These are phyloP conservation scores for Schoenoplectus triqueter DNA, from an alignment of 202 grass and related monocot species.

Conservation along the genomic window DNA sequence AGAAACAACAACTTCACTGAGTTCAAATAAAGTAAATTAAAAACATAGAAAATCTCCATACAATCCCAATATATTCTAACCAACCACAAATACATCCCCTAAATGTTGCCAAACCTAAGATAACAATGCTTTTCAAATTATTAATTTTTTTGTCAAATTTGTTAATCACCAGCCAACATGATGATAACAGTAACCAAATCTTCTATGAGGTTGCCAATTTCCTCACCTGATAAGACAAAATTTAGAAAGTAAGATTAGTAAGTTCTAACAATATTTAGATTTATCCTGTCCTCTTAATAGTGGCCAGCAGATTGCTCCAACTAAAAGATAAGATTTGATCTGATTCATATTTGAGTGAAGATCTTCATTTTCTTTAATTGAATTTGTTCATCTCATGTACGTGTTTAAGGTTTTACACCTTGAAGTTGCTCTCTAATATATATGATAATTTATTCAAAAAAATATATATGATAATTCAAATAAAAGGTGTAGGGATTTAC, in stretches of 20 bases:
- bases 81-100: background rate
- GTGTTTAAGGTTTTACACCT: too few species aligned
- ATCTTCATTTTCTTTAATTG: too few species aligned
- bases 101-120: background rate
- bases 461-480: background rate
- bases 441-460: too few species aligned
- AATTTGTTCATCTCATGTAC: too few species aligned
- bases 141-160: background rate
- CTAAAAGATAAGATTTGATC: background rate
- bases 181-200: background rate
- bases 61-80: background rate
- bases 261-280: background rate
- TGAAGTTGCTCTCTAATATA: too few species aligned
- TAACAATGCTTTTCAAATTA: background rate
- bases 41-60: background rate
- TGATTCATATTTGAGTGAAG: background rate
- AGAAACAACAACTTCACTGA: background rate
- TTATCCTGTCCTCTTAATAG: background rate
- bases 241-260: background rate
- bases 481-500: background rate
- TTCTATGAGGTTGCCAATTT: background rate
- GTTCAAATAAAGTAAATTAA: background rate
- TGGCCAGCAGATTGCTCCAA: background rate
- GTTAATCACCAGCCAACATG: background rate
- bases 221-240: constrained; percentile 3